Evolutionary conservation across 345 rosid genomes (phyloP), one percentile per base, ranked within the genome.

Genomic region (Eucalyptus caleyi): DNA sequence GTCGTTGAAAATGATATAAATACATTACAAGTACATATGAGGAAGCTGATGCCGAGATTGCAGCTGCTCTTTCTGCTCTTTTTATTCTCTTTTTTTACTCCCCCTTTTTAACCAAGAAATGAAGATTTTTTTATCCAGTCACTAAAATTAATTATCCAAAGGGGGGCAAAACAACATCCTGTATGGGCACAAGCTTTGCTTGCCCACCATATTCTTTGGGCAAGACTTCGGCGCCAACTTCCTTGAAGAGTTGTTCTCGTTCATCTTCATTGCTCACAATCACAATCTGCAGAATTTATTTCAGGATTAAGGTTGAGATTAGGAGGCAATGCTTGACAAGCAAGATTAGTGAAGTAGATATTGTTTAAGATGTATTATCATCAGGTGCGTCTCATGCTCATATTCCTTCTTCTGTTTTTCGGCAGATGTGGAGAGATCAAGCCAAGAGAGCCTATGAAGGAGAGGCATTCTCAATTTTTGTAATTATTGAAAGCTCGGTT

Each of bases 141-240:
- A 72, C 83, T 19, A 21, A 72, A 19, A 72, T 72, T 13, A 37
- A 72, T 37, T 5, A 72, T 72, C 83, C 83, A 72, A 37, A 37
- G 83, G 15, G 27, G 27, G 83, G 94, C 87, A 95, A 67, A 26
- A 88, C 82, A 42, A 93, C 97, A 90, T 97, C 98, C 89, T 96
- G 97, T 34, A 96, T 82, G 14, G 92, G 87, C 27, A 94, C 93
- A 82, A 95, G 94, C 90, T 92, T 95, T 87, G 97, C 96, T 90
- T 89, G 91, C 51, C 99, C 99, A 12, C 99, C 98, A 19, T 93
- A 94, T 44, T 96, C 98, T 90, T 94, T 94, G 1, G 98, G 99
- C 90, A 97, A 80, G 16, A 88, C 89, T 47, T 95, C 97, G 87
- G 92, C 89, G 18, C 98, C 98, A 24, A 97, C 56, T 88, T 95